Evolutionary conservation across 2,329 filamentous ascomycete genomes (phyloP), one percentile per base, ranked within the genome.

Genomic region (Pseudogymnoascus sp.): DNA sequence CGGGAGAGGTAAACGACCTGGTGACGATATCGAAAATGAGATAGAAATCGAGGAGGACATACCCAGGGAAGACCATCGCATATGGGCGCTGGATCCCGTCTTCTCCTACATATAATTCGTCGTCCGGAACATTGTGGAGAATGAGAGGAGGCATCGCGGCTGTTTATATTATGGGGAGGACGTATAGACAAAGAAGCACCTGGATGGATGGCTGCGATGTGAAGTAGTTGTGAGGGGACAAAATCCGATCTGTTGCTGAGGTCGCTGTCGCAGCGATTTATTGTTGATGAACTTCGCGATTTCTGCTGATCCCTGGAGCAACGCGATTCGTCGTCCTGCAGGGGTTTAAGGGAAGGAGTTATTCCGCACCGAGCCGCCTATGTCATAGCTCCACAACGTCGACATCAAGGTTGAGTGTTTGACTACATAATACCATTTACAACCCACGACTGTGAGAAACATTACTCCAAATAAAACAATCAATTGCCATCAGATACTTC

Each of bases 91-190:
- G 83, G 66, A 88, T 72, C 65, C 86, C 86, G 75, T 88, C 86
- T 61, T 87, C 84, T 63, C 86, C 86, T 5, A 84, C 76, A 72
- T 87, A 88, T 60, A 85, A 82, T 72, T 88, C 86, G 60, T 88
- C 85, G 67, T 88, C 85, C 63, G 85, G 85, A 66, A 88, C 86
- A 72, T 87, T 88, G 72, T 89, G 86, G 35, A 89, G 77, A 70
- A 88, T 87, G 64, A 88, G 77, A 68, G 86, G 86, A 63, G 84
- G 81, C 84, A 87, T 88, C 67, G 66, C 71, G 59, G 24, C 35
- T 43, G 59, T 63, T 22, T 41, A 62, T 53, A 22, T 16, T 31
- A 40, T 16, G 8, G 3, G 6, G 5, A n/a, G 11, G 12, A 10
- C 33, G 19, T 40, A 40, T 40, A 26, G 4, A 40, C 35, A 22